These are phyloP conservation scores for Fusarium albosuccineum DNA, from an alignment of 2,329 filamentous ascomycete species.

Conservation along the genomic window DNA sequence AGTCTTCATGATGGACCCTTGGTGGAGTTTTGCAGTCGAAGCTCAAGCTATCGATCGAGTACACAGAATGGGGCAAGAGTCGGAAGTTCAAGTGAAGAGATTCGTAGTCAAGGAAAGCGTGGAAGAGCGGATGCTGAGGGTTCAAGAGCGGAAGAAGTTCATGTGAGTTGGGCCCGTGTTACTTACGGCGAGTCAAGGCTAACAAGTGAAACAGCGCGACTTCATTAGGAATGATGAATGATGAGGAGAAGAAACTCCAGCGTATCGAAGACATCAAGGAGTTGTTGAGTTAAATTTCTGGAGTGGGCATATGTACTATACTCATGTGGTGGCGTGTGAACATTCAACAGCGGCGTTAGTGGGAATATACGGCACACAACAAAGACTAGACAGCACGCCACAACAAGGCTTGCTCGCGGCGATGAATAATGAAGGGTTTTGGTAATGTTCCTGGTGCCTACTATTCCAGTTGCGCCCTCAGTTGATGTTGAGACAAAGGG, in stretches of 20 bases:
- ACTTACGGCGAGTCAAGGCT: slow-evolving; percentile 21
- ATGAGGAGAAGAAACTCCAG: slow-evolving; percentile 91
- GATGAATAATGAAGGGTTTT: slow-evolving; percentile 22
- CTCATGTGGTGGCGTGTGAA: background rate
- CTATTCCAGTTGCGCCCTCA: background rate
- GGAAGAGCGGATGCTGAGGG: slow-evolving; percentile 92
- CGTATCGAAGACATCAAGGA: slow-evolving; percentile 95
- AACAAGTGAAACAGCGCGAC: slow-evolving; percentile 74
- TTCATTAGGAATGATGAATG: slow-evolving; percentile 92
- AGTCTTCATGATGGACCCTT: slow-evolving; percentile 99
- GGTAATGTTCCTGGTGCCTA: slow-evolving; percentile 27
- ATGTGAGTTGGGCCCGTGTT: slow-evolving; percentile 72
- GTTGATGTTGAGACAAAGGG: slow-evolving; percentile 26
- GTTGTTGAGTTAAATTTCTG: slow-evolving; percentile 72
- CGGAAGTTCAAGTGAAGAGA: slow-evolving; percentile 85
- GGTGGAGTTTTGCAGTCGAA: slow-evolving; percentile 98
- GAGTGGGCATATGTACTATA: background rate
- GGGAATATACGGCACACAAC: slow-evolving; percentile 20
- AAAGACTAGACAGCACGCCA: slow-evolving; percentile 19
- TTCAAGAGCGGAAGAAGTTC: slow-evolving; percentile 97
- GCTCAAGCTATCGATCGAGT: slow-evolving; percentile 98
- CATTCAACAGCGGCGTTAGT: slow-evolving; percentile 34
- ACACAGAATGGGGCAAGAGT: slow-evolving; percentile 94
- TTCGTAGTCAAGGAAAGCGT: slow-evolving; percentile 94
- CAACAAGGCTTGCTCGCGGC: slow-evolving; percentile 13